Evolutionary conservation across 352 stramenopile genomes (phyloP).

Genomic region (Globisporangium recalcitrans): DNA sequence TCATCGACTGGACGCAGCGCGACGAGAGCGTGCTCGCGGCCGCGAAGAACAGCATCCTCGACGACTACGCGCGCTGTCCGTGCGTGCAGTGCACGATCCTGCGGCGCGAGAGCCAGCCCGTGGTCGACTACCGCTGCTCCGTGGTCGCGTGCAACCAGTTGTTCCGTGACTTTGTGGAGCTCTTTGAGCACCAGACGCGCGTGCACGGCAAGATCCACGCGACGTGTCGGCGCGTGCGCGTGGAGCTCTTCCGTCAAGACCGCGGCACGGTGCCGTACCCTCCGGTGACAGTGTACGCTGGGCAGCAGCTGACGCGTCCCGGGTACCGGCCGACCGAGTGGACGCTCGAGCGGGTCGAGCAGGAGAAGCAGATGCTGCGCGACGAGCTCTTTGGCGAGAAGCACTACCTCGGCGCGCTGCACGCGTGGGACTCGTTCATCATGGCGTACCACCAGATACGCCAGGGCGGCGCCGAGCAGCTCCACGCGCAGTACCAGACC

Average conservation of each 20-base stretch:
- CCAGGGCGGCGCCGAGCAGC: slow-evolving; percentile 27
- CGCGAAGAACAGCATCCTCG: slow-evolving; percentile 1
- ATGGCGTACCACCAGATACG: slow-evolving; percentile 38
- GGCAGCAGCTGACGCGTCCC: slow-evolving; percentile 33
- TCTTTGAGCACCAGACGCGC: slow-evolving; percentile 58
- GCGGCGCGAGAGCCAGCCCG: neutral
- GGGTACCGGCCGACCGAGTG: slow-evolving; percentile 32
- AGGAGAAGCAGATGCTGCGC: slow-evolving; percentile 30
- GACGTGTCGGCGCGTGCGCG: slow-evolving; percentile 29
- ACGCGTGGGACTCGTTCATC: slow-evolving; percentile 29
- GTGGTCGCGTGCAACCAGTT: slow-evolving; percentile 18
- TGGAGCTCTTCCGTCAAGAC: slow-evolving; percentile 34
- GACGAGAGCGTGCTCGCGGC: slow-evolving; percentile 1
- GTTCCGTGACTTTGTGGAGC: slow-evolving; percentile 33
- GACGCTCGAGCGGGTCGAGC: slow-evolving; percentile 38
- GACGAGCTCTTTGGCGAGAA: slow-evolving; percentile 17
- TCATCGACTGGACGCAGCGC: slow-evolving; percentile 13
- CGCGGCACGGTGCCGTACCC: slow-evolving; percentile 25
- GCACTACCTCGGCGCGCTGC: slow-evolving; percentile 7
- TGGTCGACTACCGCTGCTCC: slow-evolving; percentile 11
- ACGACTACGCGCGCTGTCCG: slow-evolving; percentile 10
- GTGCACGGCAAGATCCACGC: slow-evolving; percentile 40
- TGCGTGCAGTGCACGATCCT: slow-evolving; percentile 15
- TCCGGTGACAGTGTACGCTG: slow-evolving; percentile 52
- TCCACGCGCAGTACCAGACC: slow-evolving; percentile 44